Evolutionary conservation across 2,329 filamentous ascomycete genomes (phyloP).

Genomic region (Corniculantispora saksenae): DNA sequence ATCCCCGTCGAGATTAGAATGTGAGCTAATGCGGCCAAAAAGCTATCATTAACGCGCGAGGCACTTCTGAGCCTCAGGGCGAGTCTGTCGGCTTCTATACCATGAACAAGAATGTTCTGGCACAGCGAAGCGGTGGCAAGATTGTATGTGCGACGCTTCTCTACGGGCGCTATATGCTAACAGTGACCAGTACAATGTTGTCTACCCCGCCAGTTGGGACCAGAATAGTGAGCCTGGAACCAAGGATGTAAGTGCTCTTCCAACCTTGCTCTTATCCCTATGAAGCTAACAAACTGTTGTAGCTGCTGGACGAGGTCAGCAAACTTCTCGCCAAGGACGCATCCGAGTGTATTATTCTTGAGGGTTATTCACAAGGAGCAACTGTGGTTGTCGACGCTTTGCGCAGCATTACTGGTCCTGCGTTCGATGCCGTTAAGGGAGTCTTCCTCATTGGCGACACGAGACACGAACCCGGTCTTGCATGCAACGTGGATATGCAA

Average conservation of each 20-base stretch:
- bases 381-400: conserved; percentile 20
- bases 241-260: conserved; percentile 7
- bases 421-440: conserved; percentile 19
- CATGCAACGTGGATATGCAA: conserved; percentile 20
- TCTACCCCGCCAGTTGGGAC: conserved; percentile 12
- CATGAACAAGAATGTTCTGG: conserved; percentile 17
- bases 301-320: conserved; percentile 11
- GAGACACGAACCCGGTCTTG: conserved; percentile 16
- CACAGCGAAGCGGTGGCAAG: conserved; percentile 6
- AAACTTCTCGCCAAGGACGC: conserved; percentile 3
- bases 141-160: not conserved
- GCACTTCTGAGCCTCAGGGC: conserved; percentile 18
- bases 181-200: conserved; percentile 15
- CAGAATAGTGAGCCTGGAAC: conserved; percentile 16
- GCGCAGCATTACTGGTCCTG: conserved; percentile 8
- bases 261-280: not conserved
- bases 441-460: conserved; percentile 21
- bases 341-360: conserved; percentile 18
- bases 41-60: conserved; percentile 20
- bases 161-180: not conserved
- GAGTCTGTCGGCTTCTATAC: conserved; percentile 16
- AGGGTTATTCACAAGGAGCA: conserved; percentile 21
- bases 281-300: not conserved
- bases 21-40: not conserved
- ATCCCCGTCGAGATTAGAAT: not conserved